phyloP scores from a whole-genome alignment of 805 yeast genomes.

The Starmerella ratchasimensis region DNA sequence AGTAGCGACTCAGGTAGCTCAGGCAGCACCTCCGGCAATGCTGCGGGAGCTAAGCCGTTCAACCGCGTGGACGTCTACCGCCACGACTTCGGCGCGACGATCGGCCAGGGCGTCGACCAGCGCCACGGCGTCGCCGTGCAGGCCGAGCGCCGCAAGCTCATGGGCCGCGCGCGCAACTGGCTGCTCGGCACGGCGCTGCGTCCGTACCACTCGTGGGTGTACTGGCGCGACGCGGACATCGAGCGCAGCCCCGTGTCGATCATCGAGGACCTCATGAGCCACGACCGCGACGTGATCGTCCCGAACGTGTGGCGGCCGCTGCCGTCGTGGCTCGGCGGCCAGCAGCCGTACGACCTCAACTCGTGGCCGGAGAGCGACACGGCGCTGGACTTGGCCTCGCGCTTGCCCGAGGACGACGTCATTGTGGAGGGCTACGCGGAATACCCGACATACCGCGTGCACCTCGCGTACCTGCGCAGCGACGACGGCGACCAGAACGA shows the following conservation, averaged over 20 bases:
- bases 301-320: slow-evolving; percentile 98
- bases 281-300: slow-evolving; percentile 79
- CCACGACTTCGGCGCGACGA: slow-evolving; percentile 83
- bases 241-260: slow-evolving; percentile 76
- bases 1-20: too few species aligned
- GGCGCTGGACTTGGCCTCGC: slow-evolving; percentile 35
- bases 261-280: slow-evolving; percentile 84
- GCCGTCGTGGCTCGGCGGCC: slow-evolving; percentile 77
- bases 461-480: slow-evolving; percentile 80
- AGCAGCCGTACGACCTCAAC: slow-evolving; percentile 90
- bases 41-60: slow-evolving; percentile 36
- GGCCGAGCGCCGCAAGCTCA: slow-evolving; percentile 84
- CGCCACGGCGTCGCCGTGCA: slow-evolving; percentile 94
- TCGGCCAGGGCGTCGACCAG: slow-evolving; percentile 86
- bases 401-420: slow-evolving; percentile 79
- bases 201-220: slow-evolving; percentile 91
- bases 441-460: slow-evolving; percentile 96
- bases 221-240: slow-evolving; percentile 98
- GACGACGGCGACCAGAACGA: slow-evolving; percentile 71
- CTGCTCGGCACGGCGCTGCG: slow-evolving; percentile 68
- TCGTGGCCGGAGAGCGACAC: slow-evolving; percentile 87
- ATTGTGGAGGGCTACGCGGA: slow-evolving; percentile 98
- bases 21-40: neutral
- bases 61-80: slow-evolving; percentile 68
- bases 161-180: slow-evolving; percentile 97